Evolutionary conservation across 257 asterid genomes (phyloP).

Genomic region (Solanum sejunctum): DNA sequence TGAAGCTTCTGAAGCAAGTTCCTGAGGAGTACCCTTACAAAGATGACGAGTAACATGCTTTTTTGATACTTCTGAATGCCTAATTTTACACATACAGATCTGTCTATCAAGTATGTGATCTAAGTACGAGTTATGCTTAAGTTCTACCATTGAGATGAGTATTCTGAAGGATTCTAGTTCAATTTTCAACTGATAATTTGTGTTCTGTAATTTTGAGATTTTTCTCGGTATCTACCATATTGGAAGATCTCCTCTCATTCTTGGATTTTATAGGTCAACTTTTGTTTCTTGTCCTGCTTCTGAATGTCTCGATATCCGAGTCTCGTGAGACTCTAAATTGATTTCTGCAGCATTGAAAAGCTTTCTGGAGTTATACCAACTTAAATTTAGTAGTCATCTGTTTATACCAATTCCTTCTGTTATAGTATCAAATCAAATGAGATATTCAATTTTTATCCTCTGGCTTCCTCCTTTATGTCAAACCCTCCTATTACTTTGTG

Average conservation of each 20-base stretch:
- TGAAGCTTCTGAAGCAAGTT: slow-evolving; percentile 89
- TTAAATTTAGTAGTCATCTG: background rate
- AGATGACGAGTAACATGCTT: slow-evolving; percentile 61
- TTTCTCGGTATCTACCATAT: background rate
- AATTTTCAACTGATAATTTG: background rate
- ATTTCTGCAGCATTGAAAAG: background rate
- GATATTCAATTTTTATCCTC: background rate
- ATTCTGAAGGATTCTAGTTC: background rate
- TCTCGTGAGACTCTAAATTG: background rate
- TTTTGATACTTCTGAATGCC: background rate
- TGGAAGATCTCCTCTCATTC: background rate
- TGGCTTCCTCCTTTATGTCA: background rate
- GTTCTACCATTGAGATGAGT: background rate
- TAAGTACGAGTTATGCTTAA: background rate
- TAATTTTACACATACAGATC: background rate
- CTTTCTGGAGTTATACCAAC: background rate
- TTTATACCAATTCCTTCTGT: background rate
- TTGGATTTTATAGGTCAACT: background rate
- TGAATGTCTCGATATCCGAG: background rate
- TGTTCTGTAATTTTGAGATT: background rate
- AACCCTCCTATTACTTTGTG: background rate
- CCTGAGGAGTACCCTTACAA: slow-evolving; percentile 98
- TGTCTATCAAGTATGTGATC: background rate
- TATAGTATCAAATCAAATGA: background rate
- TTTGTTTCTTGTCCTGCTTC: background rate